phyloP scores from a whole-genome alignment of 495 filamentous ascomycete species.

The Penicillium macrosclerotiorum region DNA sequence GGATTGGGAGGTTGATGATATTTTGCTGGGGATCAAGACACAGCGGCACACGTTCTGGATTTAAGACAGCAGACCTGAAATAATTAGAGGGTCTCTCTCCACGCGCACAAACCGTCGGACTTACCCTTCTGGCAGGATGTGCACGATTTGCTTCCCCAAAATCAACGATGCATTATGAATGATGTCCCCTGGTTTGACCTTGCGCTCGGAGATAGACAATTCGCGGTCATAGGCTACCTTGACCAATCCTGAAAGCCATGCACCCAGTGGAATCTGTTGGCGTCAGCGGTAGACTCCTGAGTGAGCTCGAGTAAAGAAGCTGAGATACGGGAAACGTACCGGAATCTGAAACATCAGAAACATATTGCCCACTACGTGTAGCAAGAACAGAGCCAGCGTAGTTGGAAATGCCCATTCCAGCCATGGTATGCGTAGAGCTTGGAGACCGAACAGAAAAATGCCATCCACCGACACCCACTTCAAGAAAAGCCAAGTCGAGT shows the following conservation, averaged over 20 bases:
- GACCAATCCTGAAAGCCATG: conserved; percentile 64
- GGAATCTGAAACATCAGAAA: conserved; percentile 91
- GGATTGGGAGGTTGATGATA: conserved; percentile 71
- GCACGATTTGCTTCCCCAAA: conserved; percentile 91
- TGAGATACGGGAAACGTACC: conserved; percentile 41
- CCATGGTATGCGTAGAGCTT: conserved; percentile 88
- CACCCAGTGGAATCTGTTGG: conserved; percentile 58
- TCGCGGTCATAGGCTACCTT: conserved; percentile 87
- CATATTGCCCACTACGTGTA: conserved; percentile 69
- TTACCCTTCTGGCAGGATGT: conserved; percentile 93
- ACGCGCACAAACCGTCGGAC: too few relatives aligned
- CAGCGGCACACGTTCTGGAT: conserved; percentile 71
- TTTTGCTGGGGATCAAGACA: conserved; percentile 67
- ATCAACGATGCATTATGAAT: conserved; percentile 90
- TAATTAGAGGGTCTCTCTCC: too few relatives aligned
- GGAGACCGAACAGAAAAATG: conserved; percentile 79
- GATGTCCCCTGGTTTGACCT: conserved; percentile 81
- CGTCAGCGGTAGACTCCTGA: conserved; percentile 19
- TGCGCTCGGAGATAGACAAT: conserved; percentile 81
- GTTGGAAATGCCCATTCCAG: conserved; percentile 80
- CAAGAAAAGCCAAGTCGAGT: conserved; percentile 81
- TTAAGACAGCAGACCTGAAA: conserved; percentile 77
- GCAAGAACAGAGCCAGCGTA: conserved; percentile 60
- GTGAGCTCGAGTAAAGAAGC: not conserved
- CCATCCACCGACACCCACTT: conserved; percentile 90